Percentiles rank a stretch among this genome's conserved stretches.
Conservation (phyloP, 2,329 filamentous ascomycete species). For the Coleophoma cylindrospora region DNA sequence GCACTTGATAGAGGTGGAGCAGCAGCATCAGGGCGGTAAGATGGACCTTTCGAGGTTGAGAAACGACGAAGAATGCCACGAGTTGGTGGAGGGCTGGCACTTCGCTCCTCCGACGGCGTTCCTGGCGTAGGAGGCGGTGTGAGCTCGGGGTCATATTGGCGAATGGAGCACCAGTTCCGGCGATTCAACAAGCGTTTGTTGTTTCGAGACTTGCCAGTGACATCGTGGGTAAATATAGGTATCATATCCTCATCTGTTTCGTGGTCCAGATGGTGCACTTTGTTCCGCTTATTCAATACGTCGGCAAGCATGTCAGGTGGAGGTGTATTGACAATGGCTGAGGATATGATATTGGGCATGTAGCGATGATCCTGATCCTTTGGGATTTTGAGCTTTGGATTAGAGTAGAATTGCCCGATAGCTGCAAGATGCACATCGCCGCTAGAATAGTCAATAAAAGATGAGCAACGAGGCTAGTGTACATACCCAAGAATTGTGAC, state of each 20-base stretch:
- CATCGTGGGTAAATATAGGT: constrained; percentile 82
- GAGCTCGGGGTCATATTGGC: constrained; percentile 71
- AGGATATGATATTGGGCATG: constrained; percentile 94
- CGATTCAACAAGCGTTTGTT: constrained; percentile 86
- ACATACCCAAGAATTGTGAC: constrained; percentile 76
- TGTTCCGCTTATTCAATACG: constrained; percentile 90
- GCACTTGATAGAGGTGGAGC: constrained; percentile 19
- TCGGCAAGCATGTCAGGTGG: constrained; percentile 85
- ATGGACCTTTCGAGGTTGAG: constrained; percentile 25
- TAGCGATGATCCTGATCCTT: constrained; percentile 94
- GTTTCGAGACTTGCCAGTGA: constrained; percentile 84
- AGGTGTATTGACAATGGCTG: constrained; percentile 89
- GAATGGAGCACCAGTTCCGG: constrained; percentile 93
- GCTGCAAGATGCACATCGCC: constrained; percentile 93
- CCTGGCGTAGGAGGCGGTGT: constrained; percentile 69
- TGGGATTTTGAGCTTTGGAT: constrained; percentile 70
- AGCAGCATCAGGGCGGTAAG: constrained; percentile 21
- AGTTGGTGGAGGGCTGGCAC: constrained; percentile 27
- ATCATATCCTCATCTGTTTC: constrained; percentile 95
- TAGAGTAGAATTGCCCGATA: constrained; percentile 92
- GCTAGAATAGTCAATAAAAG: constrained; percentile 35
- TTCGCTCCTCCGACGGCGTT: constrained; percentile 39
- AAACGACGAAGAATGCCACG: constrained; percentile 24
- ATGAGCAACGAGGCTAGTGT: not conserved
- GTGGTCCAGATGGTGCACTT: constrained; percentile 63